These are phyloP conservation scores for Coemansia sp. DNA, from an alignment of 192 early-diverging fungal genomes.

Conservation along the genomic window DNA sequence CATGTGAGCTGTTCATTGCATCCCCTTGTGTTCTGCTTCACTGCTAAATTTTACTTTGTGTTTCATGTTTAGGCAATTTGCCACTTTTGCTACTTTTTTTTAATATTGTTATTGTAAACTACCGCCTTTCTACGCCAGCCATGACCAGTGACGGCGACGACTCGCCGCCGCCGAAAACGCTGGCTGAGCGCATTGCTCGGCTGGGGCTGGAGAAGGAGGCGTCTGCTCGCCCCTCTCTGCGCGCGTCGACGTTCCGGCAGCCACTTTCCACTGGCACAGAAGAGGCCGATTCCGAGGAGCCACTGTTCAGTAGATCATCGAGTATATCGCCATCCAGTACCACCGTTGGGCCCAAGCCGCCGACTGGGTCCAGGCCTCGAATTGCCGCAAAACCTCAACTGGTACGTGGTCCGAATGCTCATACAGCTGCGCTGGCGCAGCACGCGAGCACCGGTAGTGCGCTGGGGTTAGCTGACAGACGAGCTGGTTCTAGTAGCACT, in stretches of 20 bases:
- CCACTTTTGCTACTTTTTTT: background rate
- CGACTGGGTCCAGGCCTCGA: conserved; percentile 25
- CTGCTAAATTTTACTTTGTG: background rate
- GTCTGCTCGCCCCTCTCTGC: conserved; percentile 16
- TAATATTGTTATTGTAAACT: background rate
- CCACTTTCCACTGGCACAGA: background rate
- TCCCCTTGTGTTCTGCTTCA: background rate
- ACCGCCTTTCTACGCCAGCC: background rate
- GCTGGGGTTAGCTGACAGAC: background rate
- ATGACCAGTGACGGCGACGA: conserved; percentile 49
- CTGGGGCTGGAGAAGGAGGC: conserved; percentile 36
- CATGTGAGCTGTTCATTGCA: no score
- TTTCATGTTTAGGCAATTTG: conserved; percentile 6
- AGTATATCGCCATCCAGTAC: background rate
- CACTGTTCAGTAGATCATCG: background rate
- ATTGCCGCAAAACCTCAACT: conserved; percentile 12
- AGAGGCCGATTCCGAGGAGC: background rate
- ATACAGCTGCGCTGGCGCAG: conserved; percentile 29
- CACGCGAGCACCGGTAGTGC: conserved; percentile 1
- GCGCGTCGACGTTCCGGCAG: conserved; percentile 6
- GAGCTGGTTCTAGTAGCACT: background rate
- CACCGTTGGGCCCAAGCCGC: conserved; percentile 12
- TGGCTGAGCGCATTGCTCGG: conserved; percentile 53
- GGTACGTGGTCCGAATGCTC: background rate
- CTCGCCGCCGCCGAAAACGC: conserved; percentile 41